phyloP scores from a whole-genome alignment of 2,329 filamentous ascomycete genomes.

The Aspergillus sp. region DNA sequence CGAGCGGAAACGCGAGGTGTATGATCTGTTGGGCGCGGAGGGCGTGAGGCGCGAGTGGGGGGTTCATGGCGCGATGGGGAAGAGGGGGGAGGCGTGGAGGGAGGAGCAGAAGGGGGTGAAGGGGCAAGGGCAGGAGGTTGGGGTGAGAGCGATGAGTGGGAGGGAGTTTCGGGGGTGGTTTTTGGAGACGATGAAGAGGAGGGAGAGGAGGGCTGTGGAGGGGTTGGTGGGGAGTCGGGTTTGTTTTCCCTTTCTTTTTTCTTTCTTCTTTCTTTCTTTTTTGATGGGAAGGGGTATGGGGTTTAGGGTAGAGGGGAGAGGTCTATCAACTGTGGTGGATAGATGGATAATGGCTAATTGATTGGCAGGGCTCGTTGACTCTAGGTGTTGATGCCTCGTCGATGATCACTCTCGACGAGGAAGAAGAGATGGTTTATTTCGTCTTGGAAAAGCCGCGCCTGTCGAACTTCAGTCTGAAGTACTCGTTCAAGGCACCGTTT shows the following conservation, averaged over 20 bases:
- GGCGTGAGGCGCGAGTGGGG: conserved; percentile 42
- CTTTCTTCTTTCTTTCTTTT: background rate
- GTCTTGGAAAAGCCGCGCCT: conserved; percentile 27
- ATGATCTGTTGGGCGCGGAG: conserved; percentile 43
- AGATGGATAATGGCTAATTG: background rate
- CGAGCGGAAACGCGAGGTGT: conserved; percentile 42
- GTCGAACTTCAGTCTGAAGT: conserved; percentile 30
- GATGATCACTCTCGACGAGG: conserved; percentile 31
- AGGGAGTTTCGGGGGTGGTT: conserved; percentile 44
- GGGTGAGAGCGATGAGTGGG: conserved; percentile 38
- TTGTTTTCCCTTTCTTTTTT: conserved; percentile 14
- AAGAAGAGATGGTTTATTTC: conserved; percentile 30
- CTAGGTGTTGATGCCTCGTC: conserved; percentile 36
- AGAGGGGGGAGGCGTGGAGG: conserved; percentile 29
- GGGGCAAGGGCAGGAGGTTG: conserved; percentile 23
- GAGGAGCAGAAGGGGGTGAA: conserved; percentile 1
- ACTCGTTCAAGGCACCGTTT: conserved; percentile 37
- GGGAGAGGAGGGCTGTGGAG: conserved; percentile 38
- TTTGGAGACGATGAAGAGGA: conserved; percentile 39
- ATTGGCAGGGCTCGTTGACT: conserved; percentile 29
- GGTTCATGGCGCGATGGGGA: conserved; percentile 31
- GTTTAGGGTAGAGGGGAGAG: too few relatives aligned
- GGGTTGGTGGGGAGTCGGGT: conserved; percentile 39
- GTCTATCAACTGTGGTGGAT: background rate
- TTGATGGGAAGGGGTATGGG: too few relatives aligned